phyloP scores from a whole-genome alignment of 768 basidiomycete species.

The Mycena venus region DNA sequence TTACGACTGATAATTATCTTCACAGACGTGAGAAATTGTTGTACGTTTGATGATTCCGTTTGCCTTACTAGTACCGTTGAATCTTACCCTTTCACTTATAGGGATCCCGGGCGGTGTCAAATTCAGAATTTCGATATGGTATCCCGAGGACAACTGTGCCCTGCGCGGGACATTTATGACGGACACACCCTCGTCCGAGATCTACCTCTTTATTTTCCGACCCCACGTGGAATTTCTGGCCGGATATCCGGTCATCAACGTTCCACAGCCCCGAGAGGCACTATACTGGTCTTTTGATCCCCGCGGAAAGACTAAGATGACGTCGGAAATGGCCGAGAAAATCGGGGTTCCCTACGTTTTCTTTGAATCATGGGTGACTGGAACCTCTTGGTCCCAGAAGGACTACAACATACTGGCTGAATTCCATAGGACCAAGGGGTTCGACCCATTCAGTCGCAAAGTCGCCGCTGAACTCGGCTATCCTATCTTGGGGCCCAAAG shows the following conservation, averaged over 20 bases:
- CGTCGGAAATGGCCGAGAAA: background rate
- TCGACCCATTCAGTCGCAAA: background rate
- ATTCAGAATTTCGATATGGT: conserved; percentile 12
- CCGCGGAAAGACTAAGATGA: background rate
- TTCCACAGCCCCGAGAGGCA: background rate
- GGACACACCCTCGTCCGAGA: background rate
- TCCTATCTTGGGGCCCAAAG: background rate
- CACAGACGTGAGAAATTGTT: background rate
- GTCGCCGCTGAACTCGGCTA: background rate
- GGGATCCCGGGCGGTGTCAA: background rate
- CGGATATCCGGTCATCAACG: background rate
- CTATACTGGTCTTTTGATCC: conserved; percentile 13
- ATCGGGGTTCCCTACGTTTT: conserved; percentile 10
- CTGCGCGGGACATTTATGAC: conserved; percentile 15
- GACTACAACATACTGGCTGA: background rate
- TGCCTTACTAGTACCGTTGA: too few species aligned
- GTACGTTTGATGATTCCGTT: background rate
- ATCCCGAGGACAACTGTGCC: background rate
- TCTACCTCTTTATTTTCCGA: conserved; percentile 15
- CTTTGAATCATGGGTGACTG: background rate
- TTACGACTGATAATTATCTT: background rate
- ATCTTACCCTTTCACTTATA: background rate
- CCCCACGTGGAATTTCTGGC: background rate
- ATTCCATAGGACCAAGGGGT: conserved; percentile 4
- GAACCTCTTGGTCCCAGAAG: background rate